phyloP scores from a whole-genome alignment of 345 rosid genomes.

The Rubroshorea leprosula region DNA sequence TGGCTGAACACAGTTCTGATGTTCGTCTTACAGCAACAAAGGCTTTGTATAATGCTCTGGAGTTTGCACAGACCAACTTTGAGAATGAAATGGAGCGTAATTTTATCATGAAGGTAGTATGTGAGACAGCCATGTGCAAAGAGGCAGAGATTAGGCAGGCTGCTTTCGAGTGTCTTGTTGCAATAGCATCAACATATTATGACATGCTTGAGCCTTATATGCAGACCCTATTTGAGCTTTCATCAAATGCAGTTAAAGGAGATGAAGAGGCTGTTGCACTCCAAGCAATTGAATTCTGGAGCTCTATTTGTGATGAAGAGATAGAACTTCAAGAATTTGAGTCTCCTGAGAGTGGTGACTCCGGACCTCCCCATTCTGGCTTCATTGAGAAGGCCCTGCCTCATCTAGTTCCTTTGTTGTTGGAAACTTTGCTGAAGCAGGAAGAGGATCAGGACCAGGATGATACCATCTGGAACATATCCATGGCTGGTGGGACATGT shows the following conservation, averaged over 20 bases:
- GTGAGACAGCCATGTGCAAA: conserved; percentile 78
- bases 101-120: conserved; percentile 90
- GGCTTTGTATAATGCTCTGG: conserved; percentile 78
- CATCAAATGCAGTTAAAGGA: conserved; percentile 78
- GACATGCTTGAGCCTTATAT: conserved; percentile 84
- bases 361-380: conserved; percentile 53
- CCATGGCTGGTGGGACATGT: conserved; percentile 99
- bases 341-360: conserved; percentile 53
- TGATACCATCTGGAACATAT: conserved; percentile 74
- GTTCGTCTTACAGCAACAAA: conserved; percentile 84
- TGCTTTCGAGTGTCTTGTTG: conserved; percentile 94
- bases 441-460: conserved; percentile 95
- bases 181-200: conserved; percentile 85
- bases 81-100: conserved; percentile 88
- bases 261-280: conserved; percentile 90
- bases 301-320: conserved; percentile 96
- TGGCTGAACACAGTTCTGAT: conserved; percentile 58
- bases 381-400: conserved; percentile 83
- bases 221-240: conserved; percentile 76
- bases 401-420: conserved; percentile 67
- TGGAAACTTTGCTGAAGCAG: conserved; percentile 86
- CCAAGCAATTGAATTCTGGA: conserved; percentile 97
- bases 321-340: conserved; percentile 83
- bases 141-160: conserved; percentile 83
- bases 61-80: conserved; percentile 90